Evolutionary conservation across 306 rosid genomes (phyloP), one percentile per base, ranked within the genome.

Genomic region (Canavalia ensiformis): DNA sequence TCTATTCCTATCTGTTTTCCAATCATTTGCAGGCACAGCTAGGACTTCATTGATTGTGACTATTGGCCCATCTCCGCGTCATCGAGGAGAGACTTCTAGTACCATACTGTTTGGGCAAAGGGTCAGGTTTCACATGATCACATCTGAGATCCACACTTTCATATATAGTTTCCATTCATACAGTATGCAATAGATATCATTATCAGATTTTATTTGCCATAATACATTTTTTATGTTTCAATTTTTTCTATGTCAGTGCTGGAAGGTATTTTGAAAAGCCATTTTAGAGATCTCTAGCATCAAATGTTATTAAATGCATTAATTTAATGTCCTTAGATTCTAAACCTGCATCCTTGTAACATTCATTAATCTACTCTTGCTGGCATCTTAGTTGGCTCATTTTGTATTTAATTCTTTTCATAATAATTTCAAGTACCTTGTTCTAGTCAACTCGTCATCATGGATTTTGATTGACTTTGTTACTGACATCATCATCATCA

Each of bases 21-120:
- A 52, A 51, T 72, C 6, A 58, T 76, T 81, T 78, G 67, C 91
- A 95, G 99, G 99, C 59, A 90, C 99, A 34, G 97, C 98, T 13
- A 95, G 99, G 90, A 95, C 99, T 78, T 95, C 99, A 68, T 66
- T 95, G 82, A 90, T 95, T 88, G 94, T 93, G 88, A 95, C 99
- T 66, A 89, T 95, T 85, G 99, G 98, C 56, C 99, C 98, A 57
- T 95, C 99, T 72, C 99, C 98, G 68, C 97, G 97, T 47, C 99
- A 95, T 86, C 92, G 99, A 72, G 99, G 99, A 84, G 99, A 95
- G 90, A 95, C 99, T 79, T 71, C 97, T 30, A 93, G 98, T 87
- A 93, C 99, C 82, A 93, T 95, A 80, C 78, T 90, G 79, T 95
- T 95, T 76, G 99, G 97, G 54, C 99, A 95, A 86, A 87, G 99